Evolutionary conservation across 169 alveolate genomes (phyloP).

Genomic region (Plasmodium sp.): DNA sequence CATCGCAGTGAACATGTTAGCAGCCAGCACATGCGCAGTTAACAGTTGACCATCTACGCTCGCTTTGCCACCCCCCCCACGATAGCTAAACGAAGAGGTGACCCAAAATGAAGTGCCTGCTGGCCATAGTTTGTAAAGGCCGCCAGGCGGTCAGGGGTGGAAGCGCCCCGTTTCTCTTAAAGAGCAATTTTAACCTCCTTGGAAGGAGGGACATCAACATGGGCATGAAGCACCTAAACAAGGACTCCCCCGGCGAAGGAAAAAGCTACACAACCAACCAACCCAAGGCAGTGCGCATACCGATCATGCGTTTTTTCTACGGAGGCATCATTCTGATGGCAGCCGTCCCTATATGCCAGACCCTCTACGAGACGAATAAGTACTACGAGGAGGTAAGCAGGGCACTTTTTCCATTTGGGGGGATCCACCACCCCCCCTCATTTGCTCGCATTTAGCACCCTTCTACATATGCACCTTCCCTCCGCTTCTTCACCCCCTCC

Average conservation of each 20-base stretch:
- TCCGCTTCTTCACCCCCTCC: background rate
- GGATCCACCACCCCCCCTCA: background rate
- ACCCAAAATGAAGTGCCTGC: constrained; percentile 1
- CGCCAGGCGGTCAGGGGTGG: background rate
- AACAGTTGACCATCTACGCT: background rate
- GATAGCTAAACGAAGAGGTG: background rate
- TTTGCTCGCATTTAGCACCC: background rate
- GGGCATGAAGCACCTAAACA: background rate
- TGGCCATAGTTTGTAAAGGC: background rate
- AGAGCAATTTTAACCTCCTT: background rate
- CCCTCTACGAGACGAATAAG: constrained; percentile 69
- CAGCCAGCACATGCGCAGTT: no score
- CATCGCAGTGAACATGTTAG: no score
- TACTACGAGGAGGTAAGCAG: constrained; percentile 53
- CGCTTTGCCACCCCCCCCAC: background rate
- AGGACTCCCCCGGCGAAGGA: background rate
- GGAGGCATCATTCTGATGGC: constrained; percentile 61
- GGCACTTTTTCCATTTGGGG: background rate
- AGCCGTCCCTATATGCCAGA: constrained; percentile 64
- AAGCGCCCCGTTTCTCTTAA: background rate
- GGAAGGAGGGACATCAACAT: background rate
- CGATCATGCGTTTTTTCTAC: constrained; percentile 51
- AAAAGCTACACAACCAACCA: background rate
- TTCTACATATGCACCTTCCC: background rate
- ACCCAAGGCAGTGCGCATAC: constrained; percentile 62